Base-by-base conservation (phyloP, 2,329 filamentous ascomycete species). In the Lasiodiplodia hormozganensis region DNA sequence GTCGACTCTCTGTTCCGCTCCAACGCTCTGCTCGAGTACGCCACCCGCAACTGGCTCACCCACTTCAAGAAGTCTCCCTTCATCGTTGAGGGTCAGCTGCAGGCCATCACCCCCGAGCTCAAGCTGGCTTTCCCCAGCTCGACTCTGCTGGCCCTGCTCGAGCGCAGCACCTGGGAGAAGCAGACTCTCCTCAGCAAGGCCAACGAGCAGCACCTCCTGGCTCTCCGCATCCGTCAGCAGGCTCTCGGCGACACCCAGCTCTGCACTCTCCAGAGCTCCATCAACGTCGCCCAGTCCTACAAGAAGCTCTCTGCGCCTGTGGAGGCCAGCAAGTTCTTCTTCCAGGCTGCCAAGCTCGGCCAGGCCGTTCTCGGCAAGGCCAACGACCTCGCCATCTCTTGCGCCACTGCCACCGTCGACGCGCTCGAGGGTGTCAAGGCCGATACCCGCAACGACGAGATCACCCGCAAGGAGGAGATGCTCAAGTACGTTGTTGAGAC, bases 61-160 rank as follows among this genome's bases (percentile, higher is more conserved):
- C 83, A 85, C 70, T 80, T 85, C 57, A 76, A 86, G 66, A 77
- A 82, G 54, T 81, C 82, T 5, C 84, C 84, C 1, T 73, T 82
- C 23, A 76, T 83, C 67, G 77, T 81, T 8, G 78, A 80, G n/a
- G 72, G 77, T 0, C 76, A 77, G 23, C 79, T 82, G 38, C 80
- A 83, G 68, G 81, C 83, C 40, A 76, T 86, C 36, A 78, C 80
- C 0, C 68, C 76, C 1, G 80, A 81, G 8, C 80, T 87, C 69
- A 83, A 83, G 67, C 80, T 79, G 34, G 77, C 82, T 7, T 80
- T 87, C 65, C 85, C 86, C 1, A 76, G 80, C 7, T 82, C 82
- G 2, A 80, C 82, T 0, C 75, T 81, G 2, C 76, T 87, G 40
- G 75, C 84, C 1, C 76, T 85, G n/a, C 74, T 87, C 2, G 85